Evolutionary conservation across 148 eudicot genomes (phyloP).

Genomic region (Vaccinium vitisidaea): DNA sequence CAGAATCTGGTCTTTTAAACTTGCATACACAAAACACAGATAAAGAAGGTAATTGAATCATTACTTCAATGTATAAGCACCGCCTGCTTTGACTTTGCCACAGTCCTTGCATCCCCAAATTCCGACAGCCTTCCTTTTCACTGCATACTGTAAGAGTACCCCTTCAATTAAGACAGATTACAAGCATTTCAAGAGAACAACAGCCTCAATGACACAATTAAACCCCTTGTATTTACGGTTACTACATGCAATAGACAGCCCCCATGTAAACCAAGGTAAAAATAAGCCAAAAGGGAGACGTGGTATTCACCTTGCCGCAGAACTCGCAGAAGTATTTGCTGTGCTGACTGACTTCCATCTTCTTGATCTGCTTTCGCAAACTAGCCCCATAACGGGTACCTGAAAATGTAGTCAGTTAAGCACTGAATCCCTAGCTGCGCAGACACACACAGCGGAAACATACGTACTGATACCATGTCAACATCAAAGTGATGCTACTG

Average conservation of each 20-base stretch:
- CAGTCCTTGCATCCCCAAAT: conserved; percentile 98
- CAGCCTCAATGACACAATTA: neutral
- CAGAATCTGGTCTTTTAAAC: neutral
- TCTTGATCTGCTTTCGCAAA: conserved; percentile 92
- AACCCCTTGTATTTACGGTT: neutral
- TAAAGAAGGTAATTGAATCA: neutral
- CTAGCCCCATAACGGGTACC: conserved; percentile 98
- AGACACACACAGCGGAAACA: neutral
- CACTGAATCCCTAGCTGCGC: neutral
- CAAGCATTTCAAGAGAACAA: neutral
- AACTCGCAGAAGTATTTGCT: conserved; percentile 96
- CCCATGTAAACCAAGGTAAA: neutral
- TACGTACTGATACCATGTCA: neutral
- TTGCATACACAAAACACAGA: no score
- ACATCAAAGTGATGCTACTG: neutral
- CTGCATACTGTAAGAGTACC: conserved; percentile 56
- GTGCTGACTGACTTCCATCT: conserved; percentile 97
- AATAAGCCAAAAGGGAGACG: neutral
- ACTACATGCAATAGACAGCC: neutral
- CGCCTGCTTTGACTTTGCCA: conserved; percentile 93
- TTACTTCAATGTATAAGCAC: conserved; percentile 91
- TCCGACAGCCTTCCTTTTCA: conserved; percentile 86
- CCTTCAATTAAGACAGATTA: neutral
- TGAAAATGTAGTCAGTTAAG: conserved; percentile 24
- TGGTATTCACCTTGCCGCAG: conserved; percentile 73